Conservation (phyloP, 2,329 filamentous ascomycete species). For the Hypoxylon sp. region DNA sequence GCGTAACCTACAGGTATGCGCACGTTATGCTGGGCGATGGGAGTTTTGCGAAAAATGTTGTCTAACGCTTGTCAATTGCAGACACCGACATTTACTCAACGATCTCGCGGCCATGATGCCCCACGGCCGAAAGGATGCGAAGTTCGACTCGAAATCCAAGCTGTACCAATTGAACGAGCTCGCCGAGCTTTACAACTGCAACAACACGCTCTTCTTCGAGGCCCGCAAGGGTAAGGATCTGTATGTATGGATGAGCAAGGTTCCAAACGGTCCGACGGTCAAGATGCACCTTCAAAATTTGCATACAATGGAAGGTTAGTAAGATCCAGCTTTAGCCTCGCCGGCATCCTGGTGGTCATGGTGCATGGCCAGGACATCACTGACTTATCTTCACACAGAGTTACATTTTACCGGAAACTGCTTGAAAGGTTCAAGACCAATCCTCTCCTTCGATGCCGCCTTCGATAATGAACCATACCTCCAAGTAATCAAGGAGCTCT, state of each 20-base stretch:
- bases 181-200: constrained; percentile 86
- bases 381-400: constrained; percentile 61
- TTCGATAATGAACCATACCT: constrained; percentile 88
- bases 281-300: constrained; percentile 81
- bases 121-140: constrained; percentile 92
- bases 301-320: constrained; percentile 45
- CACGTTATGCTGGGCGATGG: neutral
- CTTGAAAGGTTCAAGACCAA: constrained; percentile 88
- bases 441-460: constrained; percentile 89
- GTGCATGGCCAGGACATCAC: neutral
- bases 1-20: constrained; percentile 77
- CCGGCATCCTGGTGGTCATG: neutral
- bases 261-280: constrained; percentile 77
- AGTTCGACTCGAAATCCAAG: constrained; percentile 96
- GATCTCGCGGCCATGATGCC: constrained; percentile 91
- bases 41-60: neutral
- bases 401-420: constrained; percentile 97
- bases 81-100: constrained; percentile 92
- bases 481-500: constrained; percentile 86
- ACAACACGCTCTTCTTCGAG: constrained; percentile 95
- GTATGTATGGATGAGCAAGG: constrained; percentile 92
- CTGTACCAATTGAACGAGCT: constrained; percentile 83
- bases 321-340: neutral
- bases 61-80: constrained; percentile 65
- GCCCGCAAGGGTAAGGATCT: constrained; percentile 94